These are phyloP conservation scores for Termitomyces sp. DNA, from an alignment of 768 basidiomycete genomes.

Conservation along the genomic window DNA sequence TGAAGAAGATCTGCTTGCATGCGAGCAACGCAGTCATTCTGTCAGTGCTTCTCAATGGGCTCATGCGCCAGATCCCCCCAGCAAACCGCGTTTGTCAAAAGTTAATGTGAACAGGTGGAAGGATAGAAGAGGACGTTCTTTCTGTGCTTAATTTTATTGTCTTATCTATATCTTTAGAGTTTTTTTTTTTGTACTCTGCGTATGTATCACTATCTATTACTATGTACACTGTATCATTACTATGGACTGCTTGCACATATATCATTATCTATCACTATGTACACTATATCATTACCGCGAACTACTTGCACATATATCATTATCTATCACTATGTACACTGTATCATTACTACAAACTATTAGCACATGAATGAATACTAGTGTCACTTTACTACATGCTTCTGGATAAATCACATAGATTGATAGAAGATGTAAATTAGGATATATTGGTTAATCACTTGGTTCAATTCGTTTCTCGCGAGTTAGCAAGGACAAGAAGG, in stretches of 20 bases:
- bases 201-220: neutral
- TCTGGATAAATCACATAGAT: neutral
- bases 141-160: neutral
- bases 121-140: neutral
- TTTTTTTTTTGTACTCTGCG: neutral
- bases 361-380: neutral
- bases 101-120: neutral
- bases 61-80: neutral
- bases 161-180: neutral
- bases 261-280: too few relatives aligned
- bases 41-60: slow-evolving; percentile 2
- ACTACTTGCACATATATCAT: neutral
- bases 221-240: neutral
- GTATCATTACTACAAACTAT: neutral
- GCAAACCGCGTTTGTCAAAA: neutral
- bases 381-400: neutral
- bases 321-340: neutral
- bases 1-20: neutral
- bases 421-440: neutral
- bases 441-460: neutral
- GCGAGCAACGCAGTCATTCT: neutral
- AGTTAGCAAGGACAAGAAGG: neutral
- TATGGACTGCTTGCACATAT: neutral
- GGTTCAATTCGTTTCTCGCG: neutral
- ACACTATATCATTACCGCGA: too few relatives aligned